phyloP scores from a whole-genome alignment of 2,329 filamentous ascomycete genomes.

The Nectriaceae sp. region DNA sequence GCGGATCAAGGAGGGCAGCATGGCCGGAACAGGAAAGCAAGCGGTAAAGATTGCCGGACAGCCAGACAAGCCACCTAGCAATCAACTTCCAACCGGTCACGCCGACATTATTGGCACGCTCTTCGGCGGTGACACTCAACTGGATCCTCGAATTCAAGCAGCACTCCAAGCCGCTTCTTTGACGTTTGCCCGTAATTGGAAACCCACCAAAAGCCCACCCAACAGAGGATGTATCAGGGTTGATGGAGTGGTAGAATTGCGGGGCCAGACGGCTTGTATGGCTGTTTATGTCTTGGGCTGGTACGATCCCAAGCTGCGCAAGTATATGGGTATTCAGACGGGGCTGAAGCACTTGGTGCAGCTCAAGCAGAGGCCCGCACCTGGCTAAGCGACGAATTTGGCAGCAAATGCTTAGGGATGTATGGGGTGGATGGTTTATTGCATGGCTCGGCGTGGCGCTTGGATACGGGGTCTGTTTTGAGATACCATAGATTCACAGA shows the following conservation, averaged over 20 bases:
- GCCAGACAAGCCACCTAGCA: conserved; percentile 24
- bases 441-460: conserved; percentile 29
- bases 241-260: conserved; percentile 56
- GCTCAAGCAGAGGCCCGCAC: conserved; percentile 39
- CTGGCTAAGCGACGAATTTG: conserved; percentile 21
- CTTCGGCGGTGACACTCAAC: conserved; percentile 31
- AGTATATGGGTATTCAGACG: conserved; percentile 44
- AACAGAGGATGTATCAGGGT: conserved; percentile 54
- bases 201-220: conserved; percentile 42
- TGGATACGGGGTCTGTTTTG: conserved; percentile 23
- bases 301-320: conserved; percentile 57
- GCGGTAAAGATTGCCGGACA: conserved; percentile 24
- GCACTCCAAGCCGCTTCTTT: conserved; percentile 35
- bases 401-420: conserved; percentile 6
- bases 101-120: conserved; percentile 29
- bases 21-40: conserved; percentile 26
- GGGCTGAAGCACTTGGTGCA: conserved; percentile 46
- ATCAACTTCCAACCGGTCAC: conserved; percentile 25
- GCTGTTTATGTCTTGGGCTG: conserved; percentile 54
- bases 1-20: conserved; percentile 25
- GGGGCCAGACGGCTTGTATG: conserved; percentile 47
- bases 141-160: conserved; percentile 36
- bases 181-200: conserved; percentile 49
- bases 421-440: conserved; percentile 4
- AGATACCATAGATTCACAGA: conserved; percentile 30